Percentiles rank a stretch among this genome's conserved stretches.
Evolutionary conservation across 352 stramenopile species (phyloP).

Genomic region (Phytophthora aleatoria): DNA sequence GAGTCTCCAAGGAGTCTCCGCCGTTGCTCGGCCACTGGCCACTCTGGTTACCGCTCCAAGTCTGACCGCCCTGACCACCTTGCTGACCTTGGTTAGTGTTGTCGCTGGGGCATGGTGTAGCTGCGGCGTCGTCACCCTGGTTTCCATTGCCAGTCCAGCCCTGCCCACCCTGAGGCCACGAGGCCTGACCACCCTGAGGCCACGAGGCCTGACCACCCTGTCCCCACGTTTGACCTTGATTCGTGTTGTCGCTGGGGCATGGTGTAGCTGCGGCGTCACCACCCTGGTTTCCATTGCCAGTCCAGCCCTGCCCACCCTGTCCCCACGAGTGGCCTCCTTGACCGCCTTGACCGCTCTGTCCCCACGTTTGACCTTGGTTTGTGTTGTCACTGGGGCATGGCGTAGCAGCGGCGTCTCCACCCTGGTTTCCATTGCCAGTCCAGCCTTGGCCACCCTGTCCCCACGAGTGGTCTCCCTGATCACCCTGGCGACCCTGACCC

Average conservation of each 20-base stretch:
- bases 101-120: not conserved
- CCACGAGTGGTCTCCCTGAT: not conserved
- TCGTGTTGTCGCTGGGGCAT: conserved; percentile 2
- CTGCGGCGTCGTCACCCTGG: not conserved
- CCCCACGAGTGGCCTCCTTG: not conserved
- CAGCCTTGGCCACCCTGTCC: conserved; percentile 7
- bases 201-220: not conserved
- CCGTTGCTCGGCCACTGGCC: not conserved
- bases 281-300: not conserved
- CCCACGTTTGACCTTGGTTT: not conserved
- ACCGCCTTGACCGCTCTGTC: not conserved
- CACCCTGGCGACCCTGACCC: conserved; percentile 7
- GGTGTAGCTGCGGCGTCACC: not conserved
- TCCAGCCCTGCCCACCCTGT: not conserved
- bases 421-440: not conserved
- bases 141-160: not conserved
- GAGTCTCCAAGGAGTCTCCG: conserved; percentile 11
- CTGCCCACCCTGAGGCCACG: not conserved
- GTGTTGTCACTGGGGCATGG: not conserved
- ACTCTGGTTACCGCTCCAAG: not conserved
- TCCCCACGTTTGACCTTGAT: conserved; percentile 5
- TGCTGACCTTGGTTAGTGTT: conserved; percentile 11
- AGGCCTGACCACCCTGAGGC: not conserved
- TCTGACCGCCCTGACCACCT: not conserved
- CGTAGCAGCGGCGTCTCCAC: not conserved